Evolutionary conservation across 78 protist genomes (phyloP), one percentile per base, ranked within the genome.

Genomic region (Ministeria vibrans): DNA sequence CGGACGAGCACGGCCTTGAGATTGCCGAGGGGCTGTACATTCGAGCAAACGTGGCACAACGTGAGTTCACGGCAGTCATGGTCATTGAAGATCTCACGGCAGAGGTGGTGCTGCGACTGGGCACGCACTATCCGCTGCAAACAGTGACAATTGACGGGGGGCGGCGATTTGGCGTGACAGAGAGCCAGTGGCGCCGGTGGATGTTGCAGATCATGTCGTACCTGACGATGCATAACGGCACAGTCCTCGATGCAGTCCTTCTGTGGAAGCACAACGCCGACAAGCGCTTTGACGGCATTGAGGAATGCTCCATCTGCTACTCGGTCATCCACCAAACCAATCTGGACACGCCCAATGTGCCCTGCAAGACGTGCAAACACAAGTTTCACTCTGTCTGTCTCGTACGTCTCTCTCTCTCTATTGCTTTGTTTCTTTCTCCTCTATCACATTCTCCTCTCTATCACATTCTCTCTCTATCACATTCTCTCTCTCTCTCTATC

Each of bases 261-360:
- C 36, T 72, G 62, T 85, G 88, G 88, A 28, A 66, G 77, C 23
- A 55, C 4, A 73, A 61, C 80, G 83, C 64, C 28, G 81, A 85
- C 69, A 85, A 78, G 69, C 63, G 32, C 5, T 85, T 75, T 53
- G 88, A 78, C 20, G 88, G 88, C 42, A 72, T 77, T 43, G 88
- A 85, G 63, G 82, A 75, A 30, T 85, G 88, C 79, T 30, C 84
- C 70, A 72, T 85, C 30, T 85, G 88, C 77, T 78, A 72, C 30
- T 38, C 84, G 18, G 77, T 83, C 5, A 34, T 83, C 6, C 64
- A 83, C 39, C 68, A 32, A 5, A 36, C 82, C 59, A 79, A 83
- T 76, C 49, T 68, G 32, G 36, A 45, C n/a, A 13, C 77, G 69
- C 87, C 87, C 43, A 28, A 30, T 23, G 34, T 77, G 38, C 38